Evolutionary conservation across 2,329 filamentous ascomycete species (phyloP).

Genomic region (Sodiomyces alkalinus): DNA sequence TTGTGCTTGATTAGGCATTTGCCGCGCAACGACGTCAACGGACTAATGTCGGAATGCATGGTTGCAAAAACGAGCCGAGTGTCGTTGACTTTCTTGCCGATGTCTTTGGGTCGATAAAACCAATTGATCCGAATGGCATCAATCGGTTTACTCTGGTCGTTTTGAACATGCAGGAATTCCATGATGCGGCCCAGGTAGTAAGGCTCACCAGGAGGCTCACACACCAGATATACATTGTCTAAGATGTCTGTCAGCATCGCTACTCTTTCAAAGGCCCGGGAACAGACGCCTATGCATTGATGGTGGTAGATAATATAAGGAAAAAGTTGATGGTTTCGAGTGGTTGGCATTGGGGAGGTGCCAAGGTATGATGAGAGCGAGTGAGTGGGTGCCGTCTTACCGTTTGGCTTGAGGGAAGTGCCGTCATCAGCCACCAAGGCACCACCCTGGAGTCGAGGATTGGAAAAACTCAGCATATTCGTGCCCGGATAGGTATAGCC

Average conservation of each 20-base stretch:
- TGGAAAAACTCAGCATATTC: conserved; percentile 79
- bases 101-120: conserved; percentile 95
- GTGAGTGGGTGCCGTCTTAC: conserved; percentile 34
- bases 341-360: conserved; percentile 1
- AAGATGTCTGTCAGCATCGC: too few relatives aligned
- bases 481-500: conserved; percentile 40
- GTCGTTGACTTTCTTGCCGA: conserved; percentile 81
- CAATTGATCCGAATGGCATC: conserved; percentile 90
- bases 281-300: too few relatives aligned
- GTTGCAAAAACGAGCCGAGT: conserved; percentile 85
- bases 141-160: conserved; percentile 56
- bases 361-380: neutral
- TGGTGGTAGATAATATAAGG: too few relatives aligned
- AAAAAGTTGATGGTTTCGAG: too few relatives aligned
- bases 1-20: conserved; percentile 86
- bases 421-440: conserved; percentile 84
- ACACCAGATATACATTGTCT: conserved; percentile 87
- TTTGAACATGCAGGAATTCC: conserved; percentile 83
- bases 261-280: too few relatives aligned
- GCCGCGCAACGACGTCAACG: conserved; percentile 79
- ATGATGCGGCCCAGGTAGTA: conserved; percentile 97
- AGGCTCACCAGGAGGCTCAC: conserved; percentile 91
- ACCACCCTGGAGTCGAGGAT: conserved; percentile 54
- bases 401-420: conserved; percentile 68
- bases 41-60: conserved; percentile 96